phyloP scores from a whole-genome alignment of 805 yeast species.

The Yarrowia sp. region DNA sequence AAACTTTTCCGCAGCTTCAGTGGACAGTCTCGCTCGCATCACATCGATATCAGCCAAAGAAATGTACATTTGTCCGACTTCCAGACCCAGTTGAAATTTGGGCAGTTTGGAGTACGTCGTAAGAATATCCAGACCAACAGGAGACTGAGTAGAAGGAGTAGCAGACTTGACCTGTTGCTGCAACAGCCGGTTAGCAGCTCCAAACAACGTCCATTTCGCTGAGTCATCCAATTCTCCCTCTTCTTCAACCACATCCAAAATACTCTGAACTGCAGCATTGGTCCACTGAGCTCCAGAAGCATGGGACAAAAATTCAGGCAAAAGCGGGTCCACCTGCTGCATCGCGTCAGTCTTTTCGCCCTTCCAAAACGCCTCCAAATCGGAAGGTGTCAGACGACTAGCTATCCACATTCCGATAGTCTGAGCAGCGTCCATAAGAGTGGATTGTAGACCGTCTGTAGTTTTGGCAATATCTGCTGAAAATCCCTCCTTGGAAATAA shows the following conservation, averaged over 20 bases:
- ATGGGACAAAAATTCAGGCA: not conserved
- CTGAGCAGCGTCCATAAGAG: slow-evolving; percentile 12
- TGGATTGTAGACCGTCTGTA: not conserved
- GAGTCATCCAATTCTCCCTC: not conserved
- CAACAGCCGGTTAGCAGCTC: not conserved
- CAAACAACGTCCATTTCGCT: not conserved
- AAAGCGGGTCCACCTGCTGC: not conserved
- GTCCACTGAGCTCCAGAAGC: slow-evolving; percentile 7
- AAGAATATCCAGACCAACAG: not conserved
- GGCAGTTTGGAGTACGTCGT: not conserved
- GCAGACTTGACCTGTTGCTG: not conserved
- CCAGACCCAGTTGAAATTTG: not conserved
- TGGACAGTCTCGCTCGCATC: not conserved
- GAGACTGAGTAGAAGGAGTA: not conserved
- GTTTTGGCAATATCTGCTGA: slow-evolving; percentile 3
- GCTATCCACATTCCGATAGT: not conserved
- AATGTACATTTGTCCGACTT: slow-evolving; percentile 16
- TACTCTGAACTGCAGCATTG: not conserved
- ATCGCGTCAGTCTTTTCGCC: not conserved
- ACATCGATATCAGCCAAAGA: not conserved
- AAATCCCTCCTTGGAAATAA: not conserved
- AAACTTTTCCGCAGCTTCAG: not conserved
- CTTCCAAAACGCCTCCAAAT: slow-evolving; percentile 2
- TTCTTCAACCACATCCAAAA: not conserved
- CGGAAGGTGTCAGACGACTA: not conserved